Evolutionary conservation across 2,329 filamentous ascomycete genomes (phyloP).

Genomic region (Aspergillus caelatus): DNA sequence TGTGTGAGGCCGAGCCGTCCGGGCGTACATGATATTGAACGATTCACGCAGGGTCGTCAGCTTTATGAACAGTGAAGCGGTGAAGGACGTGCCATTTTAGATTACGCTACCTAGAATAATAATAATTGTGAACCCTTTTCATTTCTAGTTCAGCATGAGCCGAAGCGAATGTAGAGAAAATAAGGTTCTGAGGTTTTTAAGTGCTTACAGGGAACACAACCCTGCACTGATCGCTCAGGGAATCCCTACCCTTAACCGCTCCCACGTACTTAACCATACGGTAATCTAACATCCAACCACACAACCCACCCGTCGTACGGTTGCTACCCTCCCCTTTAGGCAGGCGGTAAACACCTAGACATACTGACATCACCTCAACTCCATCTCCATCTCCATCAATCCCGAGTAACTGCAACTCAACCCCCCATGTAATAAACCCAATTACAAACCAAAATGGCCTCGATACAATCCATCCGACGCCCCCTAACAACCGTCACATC

Average conservation of each 20-base stretch:
- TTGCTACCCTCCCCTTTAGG: background rate
- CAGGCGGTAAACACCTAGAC: background rate
- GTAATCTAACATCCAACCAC: background rate
- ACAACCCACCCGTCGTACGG: background rate
- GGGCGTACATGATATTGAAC: conserved; percentile 25
- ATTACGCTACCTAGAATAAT: conserved; percentile 28
- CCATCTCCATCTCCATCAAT: background rate
- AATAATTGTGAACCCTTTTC: conserved; percentile 19
- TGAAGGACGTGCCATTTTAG: conserved; percentile 23
- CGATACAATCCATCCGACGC: conserved; percentile 12
- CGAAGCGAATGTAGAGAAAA: background rate
- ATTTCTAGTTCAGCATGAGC: background rate
- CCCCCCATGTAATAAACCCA: background rate
- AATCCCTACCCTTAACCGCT: background rate
- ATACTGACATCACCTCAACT: conserved; percentile 2
- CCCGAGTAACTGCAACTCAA: background rate
- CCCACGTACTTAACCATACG: background rate
- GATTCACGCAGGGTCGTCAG: conserved; percentile 20
- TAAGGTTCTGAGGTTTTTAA: background rate
- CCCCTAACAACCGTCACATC: conserved; percentile 5
- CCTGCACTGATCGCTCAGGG: background rate
- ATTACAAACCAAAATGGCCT: conserved; percentile 14
- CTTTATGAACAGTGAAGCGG: conserved; percentile 8
- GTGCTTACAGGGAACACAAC: background rate
- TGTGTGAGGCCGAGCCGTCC: conserved; percentile 1